These are phyloP conservation scores for Jacaranda copaia DNA, from an alignment of 257 asterid species.

Conservation along the genomic window DNA sequence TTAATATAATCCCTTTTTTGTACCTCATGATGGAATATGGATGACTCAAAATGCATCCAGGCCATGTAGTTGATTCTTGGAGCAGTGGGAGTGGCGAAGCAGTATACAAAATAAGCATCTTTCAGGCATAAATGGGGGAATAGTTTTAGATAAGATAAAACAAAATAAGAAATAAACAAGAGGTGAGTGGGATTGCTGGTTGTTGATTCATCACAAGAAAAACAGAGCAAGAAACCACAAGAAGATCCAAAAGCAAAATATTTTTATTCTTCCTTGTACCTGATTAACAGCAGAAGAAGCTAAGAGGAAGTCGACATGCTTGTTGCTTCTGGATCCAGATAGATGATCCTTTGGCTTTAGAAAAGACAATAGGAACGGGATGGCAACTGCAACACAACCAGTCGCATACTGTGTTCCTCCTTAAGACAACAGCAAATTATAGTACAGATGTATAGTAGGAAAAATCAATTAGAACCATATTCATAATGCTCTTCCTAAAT, in stretches of 20 bases:
- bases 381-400: conserved; percentile 78
- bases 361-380: conserved; percentile 89
- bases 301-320: conserved; percentile 89
- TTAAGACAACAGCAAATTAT: conserved; percentile 10
- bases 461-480: too few species aligned
- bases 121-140: too few species aligned
- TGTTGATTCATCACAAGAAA: neutral
- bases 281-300: conserved; percentile 98
- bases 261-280: conserved; percentile 47
- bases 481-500: neutral
- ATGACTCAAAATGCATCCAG: too few species aligned
- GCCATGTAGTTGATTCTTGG: too few species aligned
- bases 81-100: neutral
- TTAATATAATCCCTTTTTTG: too few species aligned
- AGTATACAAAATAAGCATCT: too few species aligned
- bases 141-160: too few species aligned
- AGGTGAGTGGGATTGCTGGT: neutral
- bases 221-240: conserved; percentile 16
- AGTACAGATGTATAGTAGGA: neutral
- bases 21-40: too few species aligned
- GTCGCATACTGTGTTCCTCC: neutral
- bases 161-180: too few species aligned
- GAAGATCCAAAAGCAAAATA: conserved; percentile 7
- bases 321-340: conserved; percentile 96
- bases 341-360: conserved; percentile 88